phyloP scores from a whole-genome alignment of 1,139 yeast species.

The Saccharomyces hybrid region DNA sequence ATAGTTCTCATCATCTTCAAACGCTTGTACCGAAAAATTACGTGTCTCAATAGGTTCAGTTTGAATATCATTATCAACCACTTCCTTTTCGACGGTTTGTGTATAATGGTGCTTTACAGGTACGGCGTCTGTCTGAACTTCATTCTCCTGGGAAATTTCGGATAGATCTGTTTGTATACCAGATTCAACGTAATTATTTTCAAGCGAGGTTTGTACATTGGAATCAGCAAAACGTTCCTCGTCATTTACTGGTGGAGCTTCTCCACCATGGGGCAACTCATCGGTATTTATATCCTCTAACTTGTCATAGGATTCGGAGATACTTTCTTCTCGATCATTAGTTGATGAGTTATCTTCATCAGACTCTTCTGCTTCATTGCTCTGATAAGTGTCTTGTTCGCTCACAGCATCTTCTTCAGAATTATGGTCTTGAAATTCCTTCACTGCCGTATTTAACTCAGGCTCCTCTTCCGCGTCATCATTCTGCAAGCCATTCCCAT shows the following conservation, averaged over 20 bases:
- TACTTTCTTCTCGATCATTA: conserved; percentile 4
- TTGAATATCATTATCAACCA: conserved; percentile 19
- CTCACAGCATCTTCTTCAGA: background rate
- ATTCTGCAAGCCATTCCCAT: conserved; percentile 2
- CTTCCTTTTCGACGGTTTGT: conserved; percentile 9
- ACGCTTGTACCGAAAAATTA: conserved; percentile 26
- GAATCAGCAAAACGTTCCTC: background rate
- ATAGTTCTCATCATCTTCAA: conserved; percentile 37
- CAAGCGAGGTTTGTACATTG: background rate
- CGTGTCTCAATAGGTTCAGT: conserved; percentile 20
- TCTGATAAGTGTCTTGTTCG: background rate
- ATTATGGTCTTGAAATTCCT: background rate
- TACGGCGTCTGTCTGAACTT: conserved; percentile 10
- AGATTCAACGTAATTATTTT: background rate
- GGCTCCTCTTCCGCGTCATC: background rate
- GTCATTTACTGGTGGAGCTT: conserved; percentile 11
- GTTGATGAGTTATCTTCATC: background rate
- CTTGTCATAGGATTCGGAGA: conserved; percentile 16
- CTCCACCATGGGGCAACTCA: conserved; percentile 4
- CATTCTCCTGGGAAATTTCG: conserved; percentile 2
- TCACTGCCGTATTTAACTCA: background rate
- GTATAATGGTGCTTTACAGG: conserved; percentile 5
- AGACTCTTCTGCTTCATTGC: background rate
- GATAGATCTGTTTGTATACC: background rate
- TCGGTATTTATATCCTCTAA: conserved; percentile 14